Evolutionary conservation across 1,284 basidiomycete species (phyloP).

Genomic region (Pascua guehoae): DNA sequence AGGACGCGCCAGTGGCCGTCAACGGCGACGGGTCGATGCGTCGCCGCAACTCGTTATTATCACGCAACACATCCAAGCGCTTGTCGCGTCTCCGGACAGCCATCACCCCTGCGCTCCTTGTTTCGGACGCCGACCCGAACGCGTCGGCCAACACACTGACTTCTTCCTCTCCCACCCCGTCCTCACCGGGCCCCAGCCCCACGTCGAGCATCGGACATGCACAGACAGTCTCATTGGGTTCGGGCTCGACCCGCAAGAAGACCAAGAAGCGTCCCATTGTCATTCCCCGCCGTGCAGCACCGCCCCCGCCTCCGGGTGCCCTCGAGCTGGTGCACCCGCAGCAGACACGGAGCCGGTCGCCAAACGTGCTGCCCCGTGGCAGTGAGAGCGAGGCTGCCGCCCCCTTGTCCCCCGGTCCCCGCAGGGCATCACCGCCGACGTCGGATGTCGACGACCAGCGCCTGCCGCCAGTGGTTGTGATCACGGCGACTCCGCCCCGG

Average conservation of each 20-base stretch:
- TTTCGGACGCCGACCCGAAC: neutral
- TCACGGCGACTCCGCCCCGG: constrained; percentile 5
- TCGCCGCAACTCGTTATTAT: neutral
- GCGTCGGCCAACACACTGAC: neutral
- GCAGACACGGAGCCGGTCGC: constrained; percentile 4
- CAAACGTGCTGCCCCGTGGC: neutral
- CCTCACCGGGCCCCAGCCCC: neutral
- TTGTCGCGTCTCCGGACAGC: constrained; percentile 8
- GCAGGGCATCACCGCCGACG: constrained; percentile 4
- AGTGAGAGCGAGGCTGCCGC: neutral
- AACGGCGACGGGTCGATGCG: constrained; percentile 23
- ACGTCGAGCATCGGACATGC: neutral
- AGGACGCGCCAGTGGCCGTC: constrained; percentile 24
- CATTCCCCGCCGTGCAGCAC: constrained; percentile 32
- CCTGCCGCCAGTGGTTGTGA: constrained; percentile 5
- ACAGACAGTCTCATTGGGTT: neutral
- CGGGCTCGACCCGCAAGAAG: neutral
- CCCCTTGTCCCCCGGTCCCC: constrained; percentile 1
- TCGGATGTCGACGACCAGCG: neutral
- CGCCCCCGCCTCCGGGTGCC: constrained; percentile 27
- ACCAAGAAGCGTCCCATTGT: constrained; percentile 28
- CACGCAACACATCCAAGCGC: neutral
- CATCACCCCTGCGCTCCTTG: neutral
- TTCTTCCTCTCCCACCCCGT: neutral
- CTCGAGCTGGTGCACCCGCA: constrained; percentile 1